A percentile compares a stretch with the other conserved stretches of the same genome.
Evolutionary conservation across 305 asterid genomes (phyloP).

Genomic region (Fraxinus ornus): DNA sequence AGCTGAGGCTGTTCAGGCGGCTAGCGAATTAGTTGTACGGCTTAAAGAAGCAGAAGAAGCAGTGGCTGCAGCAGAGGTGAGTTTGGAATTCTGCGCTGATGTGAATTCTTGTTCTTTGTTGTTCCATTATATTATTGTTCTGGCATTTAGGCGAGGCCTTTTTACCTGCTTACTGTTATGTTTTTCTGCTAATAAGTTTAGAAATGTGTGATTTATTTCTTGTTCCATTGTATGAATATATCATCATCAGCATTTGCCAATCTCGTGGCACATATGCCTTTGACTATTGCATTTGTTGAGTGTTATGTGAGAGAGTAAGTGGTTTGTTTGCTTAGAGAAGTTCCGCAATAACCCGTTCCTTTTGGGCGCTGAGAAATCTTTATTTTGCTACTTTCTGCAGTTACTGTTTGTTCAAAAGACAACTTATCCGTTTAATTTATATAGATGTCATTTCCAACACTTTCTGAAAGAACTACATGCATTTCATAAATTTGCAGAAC

Average conservation of each 20-base stretch:
- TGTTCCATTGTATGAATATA: background rate
- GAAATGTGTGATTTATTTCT: background rate
- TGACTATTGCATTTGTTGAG: background rate
- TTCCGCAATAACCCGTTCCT: background rate
- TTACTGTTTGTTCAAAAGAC: background rate
- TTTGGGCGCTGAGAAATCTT: background rate
- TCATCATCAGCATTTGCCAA: background rate
- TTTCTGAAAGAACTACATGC: slow-evolving; percentile 1
- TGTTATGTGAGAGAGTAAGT: background rate
- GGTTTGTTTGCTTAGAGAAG: background rate
- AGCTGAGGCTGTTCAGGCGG: slow-evolving; percentile 99
- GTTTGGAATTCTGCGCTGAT: slow-evolving; percentile 26
- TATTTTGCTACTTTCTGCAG: background rate
- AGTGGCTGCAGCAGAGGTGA: slow-evolving; percentile 76
- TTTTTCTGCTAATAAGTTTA: background rate
- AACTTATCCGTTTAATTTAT: background rate
- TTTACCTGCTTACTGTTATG: background rate
- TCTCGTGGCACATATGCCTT: background rate
- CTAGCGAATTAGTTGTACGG: slow-evolving; percentile 93
- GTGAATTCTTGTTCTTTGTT: slow-evolving; percentile 18
- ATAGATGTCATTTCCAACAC: background rate
- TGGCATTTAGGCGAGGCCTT: background rate
- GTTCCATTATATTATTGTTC: slow-evolving; percentile 14
- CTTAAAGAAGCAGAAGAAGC: slow-evolving; percentile 94
- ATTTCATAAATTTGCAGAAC: slow-evolving; percentile 51